Evolutionary conservation across 331 rosid species (phyloP).

Genomic region (Rosa hybrid): DNA sequence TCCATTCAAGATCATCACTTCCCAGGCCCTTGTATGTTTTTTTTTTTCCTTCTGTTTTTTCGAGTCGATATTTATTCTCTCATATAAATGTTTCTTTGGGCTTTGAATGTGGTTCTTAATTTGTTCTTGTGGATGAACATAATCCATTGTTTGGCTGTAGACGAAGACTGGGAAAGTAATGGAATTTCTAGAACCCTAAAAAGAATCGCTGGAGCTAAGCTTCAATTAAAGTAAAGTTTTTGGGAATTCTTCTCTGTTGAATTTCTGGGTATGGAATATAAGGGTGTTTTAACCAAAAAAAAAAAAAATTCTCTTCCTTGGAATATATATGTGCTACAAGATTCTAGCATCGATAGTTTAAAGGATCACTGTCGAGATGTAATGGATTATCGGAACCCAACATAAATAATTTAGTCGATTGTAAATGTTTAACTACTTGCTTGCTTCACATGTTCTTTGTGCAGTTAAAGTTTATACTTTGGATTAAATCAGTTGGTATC

Average conservation of each 20-base stretch:
- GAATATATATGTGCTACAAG: not conserved
- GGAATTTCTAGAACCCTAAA: not conserved
- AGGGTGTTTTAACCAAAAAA: not conserved
- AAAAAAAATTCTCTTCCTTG: not conserved
- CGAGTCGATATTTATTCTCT: not conserved
- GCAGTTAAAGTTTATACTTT: not conserved
- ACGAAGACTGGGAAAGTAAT: slow-evolving; percentile 15
- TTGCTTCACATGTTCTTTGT: not conserved
- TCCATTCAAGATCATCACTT: slow-evolving; percentile 61
- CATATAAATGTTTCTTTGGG: not conserved
- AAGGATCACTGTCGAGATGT: not conserved
- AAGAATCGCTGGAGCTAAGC: not conserved
- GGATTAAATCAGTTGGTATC: not conserved
- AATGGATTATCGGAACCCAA: not conserved
- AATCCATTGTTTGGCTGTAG: slow-evolving; percentile 12
- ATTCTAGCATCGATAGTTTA: not conserved
- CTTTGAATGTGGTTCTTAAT: not conserved
- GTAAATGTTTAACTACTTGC: not conserved
- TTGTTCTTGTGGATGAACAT: not conserved
- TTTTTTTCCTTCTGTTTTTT: not conserved
- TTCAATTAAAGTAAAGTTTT: not conserved
- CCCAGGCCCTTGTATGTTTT: slow-evolving; percentile 48
- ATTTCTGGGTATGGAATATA: not conserved
- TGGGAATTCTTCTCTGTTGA: not conserved
- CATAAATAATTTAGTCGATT: not conserved